These are phyloP conservation scores for Erigeron canadensis DNA, from an alignment of 129 eudicot species.

Conservation along the genomic window DNA sequence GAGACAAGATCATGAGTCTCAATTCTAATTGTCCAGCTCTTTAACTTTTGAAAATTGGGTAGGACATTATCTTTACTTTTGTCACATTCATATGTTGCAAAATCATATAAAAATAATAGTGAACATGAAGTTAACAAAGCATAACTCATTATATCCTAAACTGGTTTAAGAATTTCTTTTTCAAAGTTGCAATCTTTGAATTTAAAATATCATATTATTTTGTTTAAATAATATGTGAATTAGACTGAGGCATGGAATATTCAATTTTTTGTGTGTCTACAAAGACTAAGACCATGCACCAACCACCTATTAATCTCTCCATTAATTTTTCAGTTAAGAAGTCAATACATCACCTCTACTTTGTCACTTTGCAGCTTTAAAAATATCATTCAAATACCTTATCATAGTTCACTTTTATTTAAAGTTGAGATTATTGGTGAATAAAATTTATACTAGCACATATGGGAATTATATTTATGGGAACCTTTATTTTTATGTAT, in stretches of 20 bases:
- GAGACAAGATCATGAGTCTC: slow-evolving; percentile 28
- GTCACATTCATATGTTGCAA: slow-evolving; percentile 25
- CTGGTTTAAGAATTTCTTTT: slow-evolving; percentile 4
- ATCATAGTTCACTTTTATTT: not conserved
- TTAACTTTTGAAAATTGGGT: slow-evolving; percentile 21
- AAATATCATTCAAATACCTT: not conserved
- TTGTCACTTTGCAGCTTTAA: slow-evolving; percentile 1
- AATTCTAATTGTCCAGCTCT: slow-evolving; percentile 5
- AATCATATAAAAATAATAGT: slow-evolving; percentile 6
- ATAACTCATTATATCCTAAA: slow-evolving; percentile 11
- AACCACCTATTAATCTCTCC: slow-evolving; percentile 2
- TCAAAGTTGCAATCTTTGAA: not conserved
- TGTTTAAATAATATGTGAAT: not conserved
- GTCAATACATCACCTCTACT: not conserved
- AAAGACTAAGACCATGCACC: not conserved
- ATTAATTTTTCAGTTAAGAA: not conserved
- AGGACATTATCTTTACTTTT: slow-evolving; percentile 29
- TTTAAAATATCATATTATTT: not conserved
- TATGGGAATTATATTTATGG: too few relatives aligned
- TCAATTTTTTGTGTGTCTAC: not conserved
- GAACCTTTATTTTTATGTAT: too few relatives aligned
- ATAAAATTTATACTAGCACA: too few relatives aligned
- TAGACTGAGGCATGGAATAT: not conserved
- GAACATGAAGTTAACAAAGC: slow-evolving; percentile 10
- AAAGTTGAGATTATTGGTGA: not conserved